Conservation (phyloP, 1,284 basidiomycete species). For the Laetiporus sulphureus region DNA sequence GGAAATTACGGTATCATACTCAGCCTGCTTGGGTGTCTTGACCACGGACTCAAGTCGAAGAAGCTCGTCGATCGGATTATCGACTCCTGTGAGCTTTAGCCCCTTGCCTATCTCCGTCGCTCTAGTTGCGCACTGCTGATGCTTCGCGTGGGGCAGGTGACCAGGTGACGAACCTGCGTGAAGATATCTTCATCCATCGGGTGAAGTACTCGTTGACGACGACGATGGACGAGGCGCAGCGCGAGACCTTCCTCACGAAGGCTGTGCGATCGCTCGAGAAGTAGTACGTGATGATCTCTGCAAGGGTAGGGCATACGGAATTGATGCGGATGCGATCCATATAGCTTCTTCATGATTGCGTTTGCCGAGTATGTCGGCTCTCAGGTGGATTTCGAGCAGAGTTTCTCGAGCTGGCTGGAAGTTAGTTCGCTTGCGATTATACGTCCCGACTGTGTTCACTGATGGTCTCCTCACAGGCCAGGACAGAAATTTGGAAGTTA, state of each 20-base stretch:
- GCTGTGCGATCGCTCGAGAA: slow-evolving; percentile 73
- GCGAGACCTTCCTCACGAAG: slow-evolving; percentile 51
- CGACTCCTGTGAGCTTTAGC: slow-evolving; percentile 67
- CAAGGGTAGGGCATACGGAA: not conserved
- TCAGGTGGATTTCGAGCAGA: slow-evolving; percentile 56
- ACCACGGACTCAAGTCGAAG: slow-evolving; percentile 79
- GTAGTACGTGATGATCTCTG: slow-evolving; percentile 46
- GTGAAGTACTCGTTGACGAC: slow-evolving; percentile 81
- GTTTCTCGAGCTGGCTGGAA: slow-evolving; percentile 86
- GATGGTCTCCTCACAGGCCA: slow-evolving; percentile 37
- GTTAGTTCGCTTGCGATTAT: slow-evolving; percentile 36
- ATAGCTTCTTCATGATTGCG: slow-evolving; percentile 89
- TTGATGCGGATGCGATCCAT: not conserved
- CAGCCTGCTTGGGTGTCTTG: slow-evolving; percentile 84
- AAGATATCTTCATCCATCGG: slow-evolving; percentile 80
- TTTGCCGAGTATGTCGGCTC: slow-evolving; percentile 90
- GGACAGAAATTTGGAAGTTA: slow-evolving; percentile 93
- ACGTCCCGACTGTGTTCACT: not conserved
- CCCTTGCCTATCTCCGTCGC: not conserved
- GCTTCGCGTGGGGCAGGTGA: slow-evolving; percentile 47
- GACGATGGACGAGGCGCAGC: slow-evolving; percentile 51
- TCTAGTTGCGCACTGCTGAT: no score
- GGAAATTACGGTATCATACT: slow-evolving; percentile 90
- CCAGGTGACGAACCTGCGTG: slow-evolving; percentile 85
- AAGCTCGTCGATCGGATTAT: slow-evolving; percentile 84